Percentiles rank a stretch among this genome's conserved stretches.
Conservation (phyloP, 2,329 filamentous ascomycete species). For the Chrysoporthe deuterocubensis region DNA sequence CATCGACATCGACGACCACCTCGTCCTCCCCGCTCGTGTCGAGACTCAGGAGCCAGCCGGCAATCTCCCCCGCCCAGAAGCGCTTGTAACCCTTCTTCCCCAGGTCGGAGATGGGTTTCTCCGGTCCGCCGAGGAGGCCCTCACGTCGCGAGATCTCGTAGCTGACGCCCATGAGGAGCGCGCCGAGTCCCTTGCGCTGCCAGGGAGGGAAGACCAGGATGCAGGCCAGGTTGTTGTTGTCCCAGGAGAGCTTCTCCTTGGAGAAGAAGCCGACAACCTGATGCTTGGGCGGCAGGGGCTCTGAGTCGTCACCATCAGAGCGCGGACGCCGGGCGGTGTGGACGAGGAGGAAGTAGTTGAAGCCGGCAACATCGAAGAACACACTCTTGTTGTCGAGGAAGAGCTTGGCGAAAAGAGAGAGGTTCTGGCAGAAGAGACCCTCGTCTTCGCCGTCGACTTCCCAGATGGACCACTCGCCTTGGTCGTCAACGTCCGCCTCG, state of each 20-base stretch:
- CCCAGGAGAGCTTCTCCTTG: constrained; percentile 98
- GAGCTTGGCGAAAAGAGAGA: constrained; percentile 94
- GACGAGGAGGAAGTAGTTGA: constrained; percentile 92
- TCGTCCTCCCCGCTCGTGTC: constrained; percentile 44
- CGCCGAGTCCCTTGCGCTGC: constrained; percentile 87
- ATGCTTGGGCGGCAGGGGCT: constrained; percentile 34
- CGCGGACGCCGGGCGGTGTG: constrained; percentile 59
- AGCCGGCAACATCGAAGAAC: constrained; percentile 93
- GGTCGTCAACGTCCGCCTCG: constrained; percentile 52
- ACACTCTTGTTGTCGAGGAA: constrained; percentile 98
- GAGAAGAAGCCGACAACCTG: constrained; percentile 95
- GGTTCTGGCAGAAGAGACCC: constrained; percentile 88
- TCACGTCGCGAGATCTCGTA: constrained; percentile 90
- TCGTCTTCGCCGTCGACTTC: constrained; percentile 90
- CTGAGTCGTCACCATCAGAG: constrained; percentile 20
- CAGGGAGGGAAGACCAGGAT: constrained; percentile 96
- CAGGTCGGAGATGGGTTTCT: constrained; percentile 88
- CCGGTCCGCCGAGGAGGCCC: constrained; percentile 83
- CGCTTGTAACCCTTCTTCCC: constrained; percentile 81
- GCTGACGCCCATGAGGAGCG: constrained; percentile 87
- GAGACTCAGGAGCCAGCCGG: constrained; percentile 64
- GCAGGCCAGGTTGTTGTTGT: constrained; percentile 96
- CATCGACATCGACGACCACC: constrained; percentile 66
- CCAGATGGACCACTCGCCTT: constrained; percentile 84
- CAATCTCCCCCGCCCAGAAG: constrained; percentile 86